Conservation (phyloP, 2,329 filamentous ascomycete species). For the Exophiala sideris region DNA sequence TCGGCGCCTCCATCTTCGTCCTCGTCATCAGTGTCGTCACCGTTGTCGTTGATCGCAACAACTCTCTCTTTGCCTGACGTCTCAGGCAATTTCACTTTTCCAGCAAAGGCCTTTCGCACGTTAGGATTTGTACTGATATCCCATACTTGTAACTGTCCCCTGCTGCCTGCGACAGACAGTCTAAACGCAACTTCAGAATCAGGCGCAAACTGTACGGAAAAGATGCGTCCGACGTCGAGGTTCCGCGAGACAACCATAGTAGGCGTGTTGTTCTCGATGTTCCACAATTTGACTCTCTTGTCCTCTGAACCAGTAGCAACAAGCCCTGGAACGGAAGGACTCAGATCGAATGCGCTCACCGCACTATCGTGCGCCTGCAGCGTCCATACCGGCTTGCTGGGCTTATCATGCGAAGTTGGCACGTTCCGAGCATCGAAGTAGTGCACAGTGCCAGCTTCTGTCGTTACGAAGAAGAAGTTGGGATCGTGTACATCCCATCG, state of each 20-base stretch:
- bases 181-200: constrained; percentile 89
- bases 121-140: constrained; percentile 91
- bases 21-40: constrained; percentile 64
- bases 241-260: constrained; percentile 89
- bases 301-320: constrained; percentile 91
- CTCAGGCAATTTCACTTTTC: constrained; percentile 59
- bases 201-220: constrained; percentile 84
- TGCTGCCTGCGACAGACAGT: constrained; percentile 89
- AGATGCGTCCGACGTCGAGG: constrained; percentile 90
- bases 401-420: constrained; percentile 57
- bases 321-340: constrained; percentile 83
- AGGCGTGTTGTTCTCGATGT: constrained; percentile 74
- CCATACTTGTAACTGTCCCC: constrained; percentile 90
- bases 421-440: constrained; percentile 75
- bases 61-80: constrained; percentile 67
- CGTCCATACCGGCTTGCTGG: constrained; percentile 85
- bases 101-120: constrained; percentile 79
- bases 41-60: constrained; percentile 62
- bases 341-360: constrained; percentile 89
- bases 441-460: constrained; percentile 86
- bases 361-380: constrained; percentile 93
- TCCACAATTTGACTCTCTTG: constrained; percentile 96
- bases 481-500: constrained; percentile 89
- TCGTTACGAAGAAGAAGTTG: constrained; percentile 94
- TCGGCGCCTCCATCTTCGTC: constrained; percentile 39